phyloP scores from a whole-genome alignment of 2,329 filamentous ascomycete species.

The Cadophora malorum region DNA sequence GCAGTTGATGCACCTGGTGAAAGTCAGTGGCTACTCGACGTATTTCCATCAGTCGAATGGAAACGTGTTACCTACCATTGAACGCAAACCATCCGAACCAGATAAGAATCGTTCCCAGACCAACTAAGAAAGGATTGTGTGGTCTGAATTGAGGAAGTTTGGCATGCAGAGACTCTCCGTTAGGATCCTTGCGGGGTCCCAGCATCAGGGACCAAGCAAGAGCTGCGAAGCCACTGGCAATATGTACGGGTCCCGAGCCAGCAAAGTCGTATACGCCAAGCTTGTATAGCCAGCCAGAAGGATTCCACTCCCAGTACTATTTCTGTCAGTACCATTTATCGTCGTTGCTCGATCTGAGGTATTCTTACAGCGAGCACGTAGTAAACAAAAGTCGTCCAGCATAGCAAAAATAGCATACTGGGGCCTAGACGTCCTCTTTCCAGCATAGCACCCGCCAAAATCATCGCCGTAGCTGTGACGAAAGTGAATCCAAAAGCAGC shows the following conservation, averaged over 20 bases:
- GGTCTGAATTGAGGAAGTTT: conserved; percentile 21
- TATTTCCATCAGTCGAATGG: not conserved
- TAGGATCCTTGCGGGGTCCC: conserved; percentile 13
- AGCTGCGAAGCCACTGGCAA: conserved; percentile 20
- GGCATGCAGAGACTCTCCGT: conserved; percentile 15
- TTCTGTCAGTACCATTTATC: not conserved
- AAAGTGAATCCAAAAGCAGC: conserved; percentile 21
- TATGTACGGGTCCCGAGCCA: conserved; percentile 20
- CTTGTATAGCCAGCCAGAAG: conserved; percentile 22
- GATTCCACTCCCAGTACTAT: conserved; percentile 24
- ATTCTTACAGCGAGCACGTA: conserved; percentile 17
- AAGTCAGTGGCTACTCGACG: not conserved
- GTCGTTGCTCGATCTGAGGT: not conserved
- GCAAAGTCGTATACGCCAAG: conserved; percentile 23
- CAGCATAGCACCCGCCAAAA: conserved; percentile 16
- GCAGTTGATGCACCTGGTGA: conserved; percentile 11
- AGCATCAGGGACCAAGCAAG: conserved; percentile 18
- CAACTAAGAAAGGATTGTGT: conserved; percentile 22
- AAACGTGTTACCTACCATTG: conserved; percentile 13
- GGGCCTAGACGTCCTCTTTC: conserved; percentile 7
- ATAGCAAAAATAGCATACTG: conserved; percentile 4
- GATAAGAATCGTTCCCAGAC: conserved; percentile 18
- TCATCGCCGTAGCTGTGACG: conserved; percentile 22
- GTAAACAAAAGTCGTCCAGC: conserved; percentile 16
- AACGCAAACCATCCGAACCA: conserved; percentile 26